Percentiles rank a stretch among this genome's conserved stretches.
Evolutionary conservation across 2,329 filamentous ascomycete species (phyloP).

Genomic region (Ascochyta koolunga): DNA sequence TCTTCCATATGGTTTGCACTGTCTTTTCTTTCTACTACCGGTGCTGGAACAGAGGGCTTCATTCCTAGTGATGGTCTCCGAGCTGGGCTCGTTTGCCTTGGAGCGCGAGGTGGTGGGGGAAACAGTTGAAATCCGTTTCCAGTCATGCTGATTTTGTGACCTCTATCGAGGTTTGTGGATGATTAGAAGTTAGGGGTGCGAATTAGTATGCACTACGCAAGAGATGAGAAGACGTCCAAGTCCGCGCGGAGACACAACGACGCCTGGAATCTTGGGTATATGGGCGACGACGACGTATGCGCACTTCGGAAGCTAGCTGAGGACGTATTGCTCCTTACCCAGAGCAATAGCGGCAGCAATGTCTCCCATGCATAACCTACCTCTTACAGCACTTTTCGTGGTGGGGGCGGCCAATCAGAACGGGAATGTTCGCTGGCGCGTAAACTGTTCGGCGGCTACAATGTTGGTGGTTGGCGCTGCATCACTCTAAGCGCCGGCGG

Average conservation of each 20-base stretch:
- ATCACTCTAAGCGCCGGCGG: slow-evolving; percentile 45
- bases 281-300: slow-evolving; percentile 25
- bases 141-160: slow-evolving; percentile 35
- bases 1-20: slow-evolving; percentile 39
- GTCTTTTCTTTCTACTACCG: slow-evolving; percentile 37
- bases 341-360: slow-evolving; percentile 43
- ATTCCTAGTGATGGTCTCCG: slow-evolving; percentile 30
- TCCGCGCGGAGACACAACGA: slow-evolving; percentile 2
- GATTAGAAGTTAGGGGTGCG: slow-evolving; percentile 10
- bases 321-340: slow-evolving; percentile 18
- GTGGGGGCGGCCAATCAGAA: slow-evolving; percentile 40
- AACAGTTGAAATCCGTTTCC: slow-evolving; percentile 47
- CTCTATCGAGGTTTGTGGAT: background rate
- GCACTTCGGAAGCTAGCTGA: slow-evolving; percentile 23
- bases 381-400: slow-evolving; percentile 34
- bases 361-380: slow-evolving; percentile 40
- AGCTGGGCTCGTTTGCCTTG: slow-evolving; percentile 42
- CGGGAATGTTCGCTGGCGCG: slow-evolving; percentile 40
- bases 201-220: background rate
- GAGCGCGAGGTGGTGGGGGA: slow-evolving; percentile 45
- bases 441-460: slow-evolving; percentile 43
- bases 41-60: slow-evolving; percentile 40
- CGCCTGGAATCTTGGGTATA: slow-evolving; percentile 3
- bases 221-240: background rate
- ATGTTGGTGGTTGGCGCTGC: slow-evolving; percentile 44